phyloP scores from a whole-genome alignment of 2,329 filamentous ascomycete genomes.

The Metarhizium rileyi region DNA sequence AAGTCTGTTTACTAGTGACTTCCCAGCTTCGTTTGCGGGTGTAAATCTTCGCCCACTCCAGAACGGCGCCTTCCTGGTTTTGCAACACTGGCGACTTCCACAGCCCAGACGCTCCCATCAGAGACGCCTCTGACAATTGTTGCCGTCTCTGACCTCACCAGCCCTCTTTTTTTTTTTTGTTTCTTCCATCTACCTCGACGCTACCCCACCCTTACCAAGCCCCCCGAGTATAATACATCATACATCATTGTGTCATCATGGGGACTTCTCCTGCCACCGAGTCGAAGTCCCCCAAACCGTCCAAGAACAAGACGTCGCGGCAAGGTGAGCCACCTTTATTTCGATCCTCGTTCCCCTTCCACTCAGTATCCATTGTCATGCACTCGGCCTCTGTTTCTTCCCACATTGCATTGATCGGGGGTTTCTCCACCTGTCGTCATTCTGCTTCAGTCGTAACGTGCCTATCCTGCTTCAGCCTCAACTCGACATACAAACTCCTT shows the following conservation, averaged over 20 bases:
- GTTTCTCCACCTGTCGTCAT: slow-evolving; percentile 5
- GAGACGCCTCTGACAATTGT: slow-evolving; percentile 12
- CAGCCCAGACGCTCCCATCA: neutral
- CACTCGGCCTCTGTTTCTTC: neutral
- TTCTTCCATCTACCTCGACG: slow-evolving; percentile 12
- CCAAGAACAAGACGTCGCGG: slow-evolving; percentile 31
- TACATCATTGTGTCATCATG: slow-evolving; percentile 41
- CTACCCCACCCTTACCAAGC: slow-evolving; percentile 16
- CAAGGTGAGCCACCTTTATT: slow-evolving; percentile 29
- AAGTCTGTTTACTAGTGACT: neutral
- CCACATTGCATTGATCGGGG: neutral
- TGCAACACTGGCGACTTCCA: neutral
- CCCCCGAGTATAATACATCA: slow-evolving; percentile 31
- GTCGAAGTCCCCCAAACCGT: slow-evolving; percentile 39
- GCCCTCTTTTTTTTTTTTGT: slow-evolving; percentile 20
- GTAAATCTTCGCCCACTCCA: slow-evolving; percentile 8
- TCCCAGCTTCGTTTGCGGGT: neutral
- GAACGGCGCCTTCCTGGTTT: neutral
- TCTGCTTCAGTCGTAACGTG: neutral
- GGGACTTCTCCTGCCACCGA: slow-evolving; percentile 33
- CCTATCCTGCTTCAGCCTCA: neutral
- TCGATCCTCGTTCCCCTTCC: slow-evolving; percentile 1
- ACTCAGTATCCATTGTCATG: neutral
- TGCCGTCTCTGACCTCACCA: slow-evolving; percentile 31
- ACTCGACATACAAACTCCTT: neutral